A percentile compares a stretch with the other conserved stretches of the same genome.
phyloP scores from a whole-genome alignment of 768 basidiomycete species.

The Trametes cinnabarina region DNA sequence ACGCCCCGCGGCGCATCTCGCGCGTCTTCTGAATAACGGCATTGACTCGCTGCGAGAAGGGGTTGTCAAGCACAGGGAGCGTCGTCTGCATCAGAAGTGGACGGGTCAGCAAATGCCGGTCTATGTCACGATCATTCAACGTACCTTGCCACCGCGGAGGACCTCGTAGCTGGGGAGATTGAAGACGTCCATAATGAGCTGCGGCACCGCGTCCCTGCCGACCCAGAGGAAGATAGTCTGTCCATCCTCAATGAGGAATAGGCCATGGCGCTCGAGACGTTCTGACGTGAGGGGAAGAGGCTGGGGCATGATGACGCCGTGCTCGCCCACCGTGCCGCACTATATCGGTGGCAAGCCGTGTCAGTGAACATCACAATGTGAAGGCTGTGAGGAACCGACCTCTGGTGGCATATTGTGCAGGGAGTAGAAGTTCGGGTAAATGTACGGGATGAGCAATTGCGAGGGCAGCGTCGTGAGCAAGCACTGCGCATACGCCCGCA shows the following conservation, averaged over 20 bases:
- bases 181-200: constrained; percentile 92
- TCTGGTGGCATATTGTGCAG: constrained; percentile 95
- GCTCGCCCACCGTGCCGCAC: constrained; percentile 89
- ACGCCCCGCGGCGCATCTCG: constrained; percentile 89
- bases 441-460: constrained; percentile 87
- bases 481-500: constrained; percentile 92
- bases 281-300: constrained; percentile 93
- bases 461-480: constrained; percentile 88
- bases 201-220: constrained; percentile 97
- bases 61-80: constrained; percentile 86
- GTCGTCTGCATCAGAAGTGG: constrained; percentile 56
- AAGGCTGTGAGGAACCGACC: constrained; percentile 39
- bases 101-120: neutral
- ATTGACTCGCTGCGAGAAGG: constrained; percentile 94
- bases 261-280: constrained; percentile 88
- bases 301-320: constrained; percentile 84
- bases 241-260: constrained; percentile 96
- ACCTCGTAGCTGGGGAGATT: constrained; percentile 84
- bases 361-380: neutral
- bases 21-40: constrained; percentile 92
- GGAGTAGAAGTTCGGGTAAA: constrained; percentile 94
- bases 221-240: constrained; percentile 99
- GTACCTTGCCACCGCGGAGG: constrained; percentile 89
- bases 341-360: constrained; percentile 31
- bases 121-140: too few relatives aligned